phyloP scores from a whole-genome alignment of 805 yeast species.

The fission yeast (Schizosaccharomyces pombe) region ASM294v3 CU329670.1:2871001-2871500 shows the following conservation, averaged over 20 bases:
- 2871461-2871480: too few relatives aligned
- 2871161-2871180: background rate
- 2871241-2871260: background rate
- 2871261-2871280: background rate
- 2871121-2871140: background rate
- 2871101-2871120: background rate
- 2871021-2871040: background rate
- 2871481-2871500: too few relatives aligned
- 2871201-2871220: background rate
- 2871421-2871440: too few relatives aligned
- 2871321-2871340: background rate
- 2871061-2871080: background rate
- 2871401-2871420: too few relatives aligned
- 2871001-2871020: constrained; percentile 5
- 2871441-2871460: too few relatives aligned
- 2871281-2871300: background rate
- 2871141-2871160: background rate
- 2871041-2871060: background rate
- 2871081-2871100: background rate
- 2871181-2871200: background rate
- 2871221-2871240: background rate
- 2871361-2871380: too few relatives aligned
- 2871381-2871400: too few relatives aligned
- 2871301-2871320: background rate
- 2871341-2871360: too few relatives aligned